These are phyloP conservation scores for Calonectria leucothoes DNA, from an alignment of 2,329 filamentous ascomycete genomes.

Conservation along the genomic window DNA sequence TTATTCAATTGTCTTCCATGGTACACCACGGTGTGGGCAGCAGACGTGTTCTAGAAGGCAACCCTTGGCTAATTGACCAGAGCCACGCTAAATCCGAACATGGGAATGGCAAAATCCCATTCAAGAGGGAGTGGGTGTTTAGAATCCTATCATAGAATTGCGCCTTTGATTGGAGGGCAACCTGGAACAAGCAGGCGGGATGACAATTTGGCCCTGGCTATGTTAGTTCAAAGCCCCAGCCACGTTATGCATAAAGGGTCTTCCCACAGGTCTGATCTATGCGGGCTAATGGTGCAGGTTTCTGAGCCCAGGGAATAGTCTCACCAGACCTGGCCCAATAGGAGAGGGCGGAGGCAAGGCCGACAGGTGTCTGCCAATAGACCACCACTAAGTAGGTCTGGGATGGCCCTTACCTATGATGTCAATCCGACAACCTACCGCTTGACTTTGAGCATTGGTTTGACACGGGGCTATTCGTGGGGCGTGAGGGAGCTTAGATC, in stretches of 20 bases:
- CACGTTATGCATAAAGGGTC: conserved; percentile 40
- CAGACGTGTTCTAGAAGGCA: background rate
- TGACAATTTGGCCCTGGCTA: background rate
- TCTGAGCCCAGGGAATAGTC: conserved; percentile 37
- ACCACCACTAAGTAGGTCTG: background rate
- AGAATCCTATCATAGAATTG: background rate
- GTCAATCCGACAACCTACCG: background rate
- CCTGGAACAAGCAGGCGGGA: background rate
- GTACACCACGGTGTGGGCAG: background rate
- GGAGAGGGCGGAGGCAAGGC: background rate
- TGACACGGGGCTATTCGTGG: background rate
- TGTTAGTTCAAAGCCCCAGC: conserved; percentile 4
- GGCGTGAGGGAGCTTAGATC: background rate
- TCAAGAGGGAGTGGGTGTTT: background rate
- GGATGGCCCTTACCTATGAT: background rate
- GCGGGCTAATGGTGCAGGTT: conserved; percentile 42
- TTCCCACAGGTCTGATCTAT: conserved; percentile 41
- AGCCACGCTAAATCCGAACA: background rate
- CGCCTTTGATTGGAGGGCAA: background rate
- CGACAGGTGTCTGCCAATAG: background rate
- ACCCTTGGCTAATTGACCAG: background rate
- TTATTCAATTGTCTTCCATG: background rate
- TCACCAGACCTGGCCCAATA: conserved; percentile 28
- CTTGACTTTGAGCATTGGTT: background rate
- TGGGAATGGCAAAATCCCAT: background rate